These are phyloP conservation scores for Diaporthe capsici DNA, from an alignment of 2,329 filamentous ascomycete species.

Conservation along the genomic window DNA sequence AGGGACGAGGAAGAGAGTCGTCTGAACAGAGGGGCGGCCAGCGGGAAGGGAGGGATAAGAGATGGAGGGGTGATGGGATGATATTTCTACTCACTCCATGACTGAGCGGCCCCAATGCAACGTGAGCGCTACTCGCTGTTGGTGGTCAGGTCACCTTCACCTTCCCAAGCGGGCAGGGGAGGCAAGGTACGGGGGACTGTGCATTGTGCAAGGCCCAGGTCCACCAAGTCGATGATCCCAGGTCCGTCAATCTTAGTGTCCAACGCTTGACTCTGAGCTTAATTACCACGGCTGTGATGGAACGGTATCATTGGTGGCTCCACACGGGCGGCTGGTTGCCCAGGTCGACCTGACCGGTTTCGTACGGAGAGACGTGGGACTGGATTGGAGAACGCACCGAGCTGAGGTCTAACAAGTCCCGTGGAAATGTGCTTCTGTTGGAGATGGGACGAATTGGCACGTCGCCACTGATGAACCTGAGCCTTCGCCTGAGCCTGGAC, in stretches of 20 bases:
- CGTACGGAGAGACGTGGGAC: background rate
- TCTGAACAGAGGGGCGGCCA: background rate
- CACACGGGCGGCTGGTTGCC: background rate
- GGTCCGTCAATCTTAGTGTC: conserved; percentile 1
- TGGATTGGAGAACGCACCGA: conserved; percentile 13
- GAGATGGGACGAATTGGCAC: background rate
- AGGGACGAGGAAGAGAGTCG: background rate
- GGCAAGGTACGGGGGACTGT: background rate
- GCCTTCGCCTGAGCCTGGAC: background rate
- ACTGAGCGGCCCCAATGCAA: background rate
- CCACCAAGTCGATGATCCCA: background rate
- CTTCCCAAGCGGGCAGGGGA: background rate
- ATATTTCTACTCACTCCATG: background rate
- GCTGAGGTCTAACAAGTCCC: background rate
- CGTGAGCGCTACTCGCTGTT: background rate
- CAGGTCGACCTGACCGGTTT: conserved; percentile 16
- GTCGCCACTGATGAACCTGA: background rate
- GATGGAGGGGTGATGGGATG: background rate
- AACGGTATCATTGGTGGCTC: conserved; percentile 20
- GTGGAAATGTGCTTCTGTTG: background rate
- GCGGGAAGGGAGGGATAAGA: background rate
- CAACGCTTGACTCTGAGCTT: conserved; percentile 27
- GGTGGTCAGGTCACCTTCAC: background rate
- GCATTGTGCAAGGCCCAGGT: too few relatives aligned
- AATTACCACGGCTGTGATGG: conserved; percentile 5